These are phyloP conservation scores for Pisolithus tinctorius DNA, from an alignment of 768 basidiomycete genomes.

Conservation along the genomic window DNA sequence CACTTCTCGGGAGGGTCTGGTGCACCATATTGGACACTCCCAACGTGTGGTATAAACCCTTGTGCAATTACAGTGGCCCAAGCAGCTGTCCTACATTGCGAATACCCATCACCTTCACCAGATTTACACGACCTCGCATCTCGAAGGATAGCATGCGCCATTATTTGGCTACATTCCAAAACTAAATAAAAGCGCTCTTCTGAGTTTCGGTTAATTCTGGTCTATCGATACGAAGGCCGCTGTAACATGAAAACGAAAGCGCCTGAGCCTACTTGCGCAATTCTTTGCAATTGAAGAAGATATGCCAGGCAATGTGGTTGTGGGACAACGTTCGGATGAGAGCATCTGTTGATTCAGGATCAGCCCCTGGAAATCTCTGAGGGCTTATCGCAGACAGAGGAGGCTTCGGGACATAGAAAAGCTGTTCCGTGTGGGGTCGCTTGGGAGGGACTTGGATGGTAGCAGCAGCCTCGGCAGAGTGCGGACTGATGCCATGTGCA, in stretches of 20 bases:
- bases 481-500: too few relatives aligned
- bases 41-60: constrained; percentile 87
- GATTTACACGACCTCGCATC: constrained; percentile 58
- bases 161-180: too few relatives aligned
- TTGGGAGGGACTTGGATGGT: too few relatives aligned
- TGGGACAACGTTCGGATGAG: constrained; percentile 15
- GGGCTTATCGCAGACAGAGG: background rate
- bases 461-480: too few relatives aligned
- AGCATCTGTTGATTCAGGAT: constrained; percentile 15
- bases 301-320: constrained; percentile 25
- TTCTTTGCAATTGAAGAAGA: constrained; percentile 26
- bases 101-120: constrained; percentile 56
- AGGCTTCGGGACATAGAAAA: too few relatives aligned
- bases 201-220: too few relatives aligned
- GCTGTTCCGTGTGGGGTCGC: too few relatives aligned
- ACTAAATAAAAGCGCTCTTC: too few relatives aligned
- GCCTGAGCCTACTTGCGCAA: constrained; percentile 31
- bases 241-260: too few relatives aligned
- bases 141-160: too few relatives aligned
- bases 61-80: constrained; percentile 79
- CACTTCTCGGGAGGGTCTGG: constrained; percentile 93
- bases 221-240: too few relatives aligned
- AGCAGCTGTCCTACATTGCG: constrained; percentile 80
- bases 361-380: constrained; percentile 25
- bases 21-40: constrained; percentile 89